Conservation (phyloP, 116 monocot species). For the Trichopus zeylanicus region DNA sequence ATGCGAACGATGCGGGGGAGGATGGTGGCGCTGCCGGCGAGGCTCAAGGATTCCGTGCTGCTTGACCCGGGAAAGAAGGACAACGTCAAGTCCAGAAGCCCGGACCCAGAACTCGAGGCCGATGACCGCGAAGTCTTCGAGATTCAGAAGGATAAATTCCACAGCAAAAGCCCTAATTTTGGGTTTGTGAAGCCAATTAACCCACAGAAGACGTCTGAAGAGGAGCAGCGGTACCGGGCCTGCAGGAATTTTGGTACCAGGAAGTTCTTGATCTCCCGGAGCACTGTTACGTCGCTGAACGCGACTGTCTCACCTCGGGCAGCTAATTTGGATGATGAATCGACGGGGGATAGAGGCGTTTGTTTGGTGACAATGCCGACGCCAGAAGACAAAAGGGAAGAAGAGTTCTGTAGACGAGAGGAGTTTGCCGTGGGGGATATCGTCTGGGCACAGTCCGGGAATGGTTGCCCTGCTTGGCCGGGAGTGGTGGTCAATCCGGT, state of each 20-base stretch:
- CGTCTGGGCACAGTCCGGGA: slow-evolving; percentile 47
- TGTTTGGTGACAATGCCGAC: slow-evolving; percentile 1
- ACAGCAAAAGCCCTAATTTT: slow-evolving; percentile 2
- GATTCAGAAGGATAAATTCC: too few relatives aligned
- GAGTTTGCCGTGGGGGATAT: slow-evolving; percentile 44
- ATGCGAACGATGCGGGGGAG: slow-evolving; percentile 36
- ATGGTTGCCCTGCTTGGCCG: slow-evolving; percentile 50
- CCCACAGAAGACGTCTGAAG: slow-evolving; percentile 2
- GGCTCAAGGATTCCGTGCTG: slow-evolving; percentile 42
- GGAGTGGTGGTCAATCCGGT: slow-evolving; percentile 46
- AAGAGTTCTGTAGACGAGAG: slow-evolving; percentile 22
- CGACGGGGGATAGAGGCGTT: neutral
- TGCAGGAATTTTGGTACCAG: slow-evolving; percentile 23
- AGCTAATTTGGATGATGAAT: neutral
- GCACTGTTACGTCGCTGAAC: slow-evolving; percentile 26
- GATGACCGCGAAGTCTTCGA: too few relatives aligned
- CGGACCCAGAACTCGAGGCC: neutral
- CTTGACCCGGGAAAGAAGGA: slow-evolving; percentile 48
- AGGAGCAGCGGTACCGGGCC: slow-evolving; percentile 27
- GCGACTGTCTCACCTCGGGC: neutral
- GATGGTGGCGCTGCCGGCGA: slow-evolving; percentile 30
- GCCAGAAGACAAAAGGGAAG: slow-evolving; percentile 1
- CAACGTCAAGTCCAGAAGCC: slow-evolving; percentile 12
- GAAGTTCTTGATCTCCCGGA: slow-evolving; percentile 18
- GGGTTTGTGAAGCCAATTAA: too few relatives aligned